phyloP scores from a whole-genome alignment of 257 asterid species.

The Solanum corneliomulleri region DNA sequence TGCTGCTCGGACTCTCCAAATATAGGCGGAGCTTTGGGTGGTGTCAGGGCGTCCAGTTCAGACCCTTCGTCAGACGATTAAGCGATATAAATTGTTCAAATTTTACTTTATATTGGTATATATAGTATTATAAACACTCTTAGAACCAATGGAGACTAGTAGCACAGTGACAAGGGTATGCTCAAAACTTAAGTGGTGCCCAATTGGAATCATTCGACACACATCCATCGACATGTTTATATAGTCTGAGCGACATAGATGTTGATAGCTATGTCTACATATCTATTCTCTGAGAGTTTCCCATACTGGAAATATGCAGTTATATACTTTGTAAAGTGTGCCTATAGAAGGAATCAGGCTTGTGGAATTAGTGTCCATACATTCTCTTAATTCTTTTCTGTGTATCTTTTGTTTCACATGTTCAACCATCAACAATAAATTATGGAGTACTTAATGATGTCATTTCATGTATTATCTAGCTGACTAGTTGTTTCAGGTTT shows the following conservation, averaged over 20 bases:
- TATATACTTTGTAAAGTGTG: not conserved
- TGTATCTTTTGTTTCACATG: not conserved
- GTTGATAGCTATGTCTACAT: not conserved
- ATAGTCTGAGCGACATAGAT: not conserved
- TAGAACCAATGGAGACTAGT: not conserved
- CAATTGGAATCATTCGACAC: not conserved
- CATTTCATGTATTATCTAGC: not conserved
- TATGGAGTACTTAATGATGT: not conserved
- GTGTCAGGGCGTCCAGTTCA: no score
- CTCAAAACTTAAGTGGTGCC: not conserved
- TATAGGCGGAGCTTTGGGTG: no score
- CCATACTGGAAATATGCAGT: not conserved
- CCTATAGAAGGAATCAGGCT: not conserved
- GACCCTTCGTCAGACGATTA: no score
- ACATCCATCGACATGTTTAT: not conserved
- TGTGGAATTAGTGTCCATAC: not conserved
- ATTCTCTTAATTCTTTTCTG: not conserved
- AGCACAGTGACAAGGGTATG: not conserved
- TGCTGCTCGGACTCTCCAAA: not conserved
- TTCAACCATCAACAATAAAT: not conserved
- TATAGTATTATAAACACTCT: not conserved
- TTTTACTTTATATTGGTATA: not conserved
- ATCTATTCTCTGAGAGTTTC: not conserved
- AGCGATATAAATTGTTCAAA: no score
- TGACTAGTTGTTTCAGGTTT: not conserved